phyloP scores from a whole-genome alignment of 1,139 yeast species.

The Blastobotrys proliferans region DNA sequence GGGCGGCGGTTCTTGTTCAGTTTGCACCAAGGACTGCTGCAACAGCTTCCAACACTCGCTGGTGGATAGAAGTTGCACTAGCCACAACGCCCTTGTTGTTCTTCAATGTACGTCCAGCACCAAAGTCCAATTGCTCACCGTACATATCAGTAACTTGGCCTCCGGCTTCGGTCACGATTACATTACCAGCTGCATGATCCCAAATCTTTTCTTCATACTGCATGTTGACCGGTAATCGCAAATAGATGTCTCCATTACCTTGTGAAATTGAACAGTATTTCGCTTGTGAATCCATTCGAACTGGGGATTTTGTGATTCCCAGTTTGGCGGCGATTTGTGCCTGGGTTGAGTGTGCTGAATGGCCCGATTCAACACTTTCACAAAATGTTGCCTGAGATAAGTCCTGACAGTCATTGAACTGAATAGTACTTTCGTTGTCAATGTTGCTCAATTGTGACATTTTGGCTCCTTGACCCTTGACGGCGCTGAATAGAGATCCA shows the following conservation, averaged over 20 bases:
- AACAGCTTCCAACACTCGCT: constrained; percentile 59
- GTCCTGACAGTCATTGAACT: constrained; percentile 30
- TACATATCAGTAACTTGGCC: constrained; percentile 83
- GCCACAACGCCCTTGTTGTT: constrained; percentile 89
- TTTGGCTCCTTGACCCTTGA: constrained; percentile 68
- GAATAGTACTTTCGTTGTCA: constrained; percentile 25
- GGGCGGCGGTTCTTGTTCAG: no score
- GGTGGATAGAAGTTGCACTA: constrained; percentile 61
- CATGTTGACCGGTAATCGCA: constrained; percentile 76
- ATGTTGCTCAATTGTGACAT: constrained; percentile 27
- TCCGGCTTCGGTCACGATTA: constrained; percentile 84
- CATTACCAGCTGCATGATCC: constrained; percentile 98
- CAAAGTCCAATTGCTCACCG: constrained; percentile 71
- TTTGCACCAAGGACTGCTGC: background rate
- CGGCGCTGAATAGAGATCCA: constrained; percentile 77
- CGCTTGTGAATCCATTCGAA: constrained; percentile 83
- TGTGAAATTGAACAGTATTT: constrained; percentile 87
- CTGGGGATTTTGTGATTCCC: constrained; percentile 54
- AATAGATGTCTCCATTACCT: constrained; percentile 89
- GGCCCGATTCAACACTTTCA: constrained; percentile 97
- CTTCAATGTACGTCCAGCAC: constrained; percentile 74
- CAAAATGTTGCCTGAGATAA: constrained; percentile 61
- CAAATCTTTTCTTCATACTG: constrained; percentile 89
- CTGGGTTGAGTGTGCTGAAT: constrained; percentile 90
- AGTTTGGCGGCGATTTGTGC: constrained; percentile 61